phyloP scores from a whole-genome alignment of 2,329 filamentous ascomycete genomes.

The Calonectria hawksworthii region DNA sequence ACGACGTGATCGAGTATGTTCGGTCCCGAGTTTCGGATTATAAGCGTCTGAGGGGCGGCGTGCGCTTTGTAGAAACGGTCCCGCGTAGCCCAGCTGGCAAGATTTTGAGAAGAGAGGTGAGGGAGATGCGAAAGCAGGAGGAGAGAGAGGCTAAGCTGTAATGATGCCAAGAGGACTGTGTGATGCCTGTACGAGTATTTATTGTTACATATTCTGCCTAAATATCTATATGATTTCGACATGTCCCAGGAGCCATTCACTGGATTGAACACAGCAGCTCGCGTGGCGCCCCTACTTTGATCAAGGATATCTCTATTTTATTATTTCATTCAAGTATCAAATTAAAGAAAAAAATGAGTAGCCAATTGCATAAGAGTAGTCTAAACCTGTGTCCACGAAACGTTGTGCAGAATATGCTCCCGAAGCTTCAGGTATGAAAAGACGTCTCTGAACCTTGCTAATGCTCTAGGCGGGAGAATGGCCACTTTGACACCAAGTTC shows the following conservation, averaged over 20 bases:
- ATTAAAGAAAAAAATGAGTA: too few relatives aligned
- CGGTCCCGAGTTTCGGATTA: conserved; percentile 59
- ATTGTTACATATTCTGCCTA: background rate
- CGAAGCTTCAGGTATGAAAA: conserved; percentile 18
- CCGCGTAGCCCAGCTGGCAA: conserved; percentile 75
- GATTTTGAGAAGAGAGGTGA: conserved; percentile 58
- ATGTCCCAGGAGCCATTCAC: too few relatives aligned
- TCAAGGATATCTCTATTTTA: too few relatives aligned
- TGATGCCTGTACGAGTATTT: background rate
- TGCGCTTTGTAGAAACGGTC: conserved; percentile 74
- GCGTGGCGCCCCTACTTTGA: too few relatives aligned
- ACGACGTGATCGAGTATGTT: conserved; percentile 46
- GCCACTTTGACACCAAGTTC: background rate
- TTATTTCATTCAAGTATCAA: too few relatives aligned
- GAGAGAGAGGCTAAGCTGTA: conserved; percentile 3
- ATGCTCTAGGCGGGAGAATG: background rate
- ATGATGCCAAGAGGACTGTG: background rate
- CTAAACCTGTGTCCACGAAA: conserved; percentile 11
- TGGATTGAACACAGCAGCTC: too few relatives aligned
- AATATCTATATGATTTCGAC: background rate
- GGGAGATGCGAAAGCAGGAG: conserved; percentile 50
- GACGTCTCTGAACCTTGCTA: conserved; percentile 7
- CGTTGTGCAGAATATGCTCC: conserved; percentile 22
- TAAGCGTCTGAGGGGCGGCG: conserved; percentile 78
- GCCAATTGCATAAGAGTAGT: too few relatives aligned